These are phyloP conservation scores for Plectranthus barbatus DNA, from an alignment of 257 asterid genomes.

Conservation along the genomic window DNA sequence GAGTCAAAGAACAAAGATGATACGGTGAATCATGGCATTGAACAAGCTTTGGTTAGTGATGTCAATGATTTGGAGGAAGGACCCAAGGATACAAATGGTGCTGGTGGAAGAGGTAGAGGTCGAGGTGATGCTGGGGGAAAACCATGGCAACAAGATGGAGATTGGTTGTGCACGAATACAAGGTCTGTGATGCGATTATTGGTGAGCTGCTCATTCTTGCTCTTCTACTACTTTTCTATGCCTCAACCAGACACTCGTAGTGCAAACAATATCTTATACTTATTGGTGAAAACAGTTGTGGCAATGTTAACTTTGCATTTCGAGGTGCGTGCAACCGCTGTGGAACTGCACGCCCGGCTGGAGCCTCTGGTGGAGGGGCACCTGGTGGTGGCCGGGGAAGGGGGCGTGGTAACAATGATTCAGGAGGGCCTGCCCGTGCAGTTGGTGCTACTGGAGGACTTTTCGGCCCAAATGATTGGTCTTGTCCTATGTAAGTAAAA, in stretches of 20 bases:
- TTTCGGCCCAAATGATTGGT: constrained; percentile 98
- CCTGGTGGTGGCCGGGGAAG: constrained; percentile 88
- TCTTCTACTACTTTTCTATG: constrained; percentile 20
- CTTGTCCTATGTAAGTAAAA: constrained; percentile 91
- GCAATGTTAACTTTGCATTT: constrained; percentile 96
- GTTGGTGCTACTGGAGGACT: constrained; percentile 77
- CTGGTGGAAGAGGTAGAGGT: constrained; percentile 78
- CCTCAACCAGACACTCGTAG: constrained; percentile 1
- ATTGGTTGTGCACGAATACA: constrained; percentile 95
- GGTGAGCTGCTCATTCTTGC: constrained; percentile 96
- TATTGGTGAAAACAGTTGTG: constrained; percentile 60
- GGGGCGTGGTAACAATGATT: constrained; percentile 67
- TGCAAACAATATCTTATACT: constrained; percentile 21
- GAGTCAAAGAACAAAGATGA: constrained; percentile 87
- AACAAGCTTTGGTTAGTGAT: constrained; percentile 28
- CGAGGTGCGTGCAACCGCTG: constrained; percentile 99
- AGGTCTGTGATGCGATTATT: constrained; percentile 98
- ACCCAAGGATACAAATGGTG: constrained; percentile 46
- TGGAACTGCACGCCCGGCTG: constrained; percentile 96
- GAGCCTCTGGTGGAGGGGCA: constrained; percentile 66
- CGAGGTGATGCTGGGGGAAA: constrained; percentile 71
- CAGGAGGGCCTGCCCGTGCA: constrained; percentile 54
- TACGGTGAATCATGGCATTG: constrained; percentile 26
- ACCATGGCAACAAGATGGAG: constrained; percentile 97
- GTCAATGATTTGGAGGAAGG: constrained; percentile 51